Percentiles rank a stretch among this genome's conserved stretches.
Conservation (phyloP, 768 basidiomycete species). For the Candolleomyces aberdarensis region DNA sequence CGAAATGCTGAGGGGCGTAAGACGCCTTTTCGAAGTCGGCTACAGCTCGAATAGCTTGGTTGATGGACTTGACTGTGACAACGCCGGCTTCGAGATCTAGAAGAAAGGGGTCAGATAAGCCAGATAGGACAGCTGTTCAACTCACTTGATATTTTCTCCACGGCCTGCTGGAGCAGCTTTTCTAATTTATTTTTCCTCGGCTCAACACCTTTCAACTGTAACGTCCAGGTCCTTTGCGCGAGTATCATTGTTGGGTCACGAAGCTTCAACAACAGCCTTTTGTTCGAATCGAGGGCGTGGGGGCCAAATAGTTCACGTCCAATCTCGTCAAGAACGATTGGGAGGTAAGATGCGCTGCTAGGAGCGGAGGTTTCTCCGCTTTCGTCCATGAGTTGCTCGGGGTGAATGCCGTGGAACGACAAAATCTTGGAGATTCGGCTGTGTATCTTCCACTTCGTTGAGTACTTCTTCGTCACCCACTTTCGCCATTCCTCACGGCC, state of each 20-base stretch:
- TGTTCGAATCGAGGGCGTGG: neutral
- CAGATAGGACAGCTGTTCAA: too few relatives aligned
- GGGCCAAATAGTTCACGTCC: neutral
- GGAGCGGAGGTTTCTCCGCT: neutral
- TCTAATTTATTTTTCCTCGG: neutral
- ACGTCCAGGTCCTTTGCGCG: neutral
- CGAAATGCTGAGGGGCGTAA: too few relatives aligned
- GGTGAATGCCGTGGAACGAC: neutral
- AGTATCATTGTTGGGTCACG: neutral
- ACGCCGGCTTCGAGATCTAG: neutral
- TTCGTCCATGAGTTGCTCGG: neutral
- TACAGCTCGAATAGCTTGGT: too few relatives aligned
- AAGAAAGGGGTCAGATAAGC: neutral
- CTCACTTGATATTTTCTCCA: neutral
- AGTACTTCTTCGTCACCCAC: constrained; percentile 7
- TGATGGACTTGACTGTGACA: neutral
- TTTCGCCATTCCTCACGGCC: constrained; percentile 7
- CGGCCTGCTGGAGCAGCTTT: neutral
- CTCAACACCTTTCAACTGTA: neutral
- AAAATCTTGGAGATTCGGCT: neutral
- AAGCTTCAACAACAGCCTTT: neutral
- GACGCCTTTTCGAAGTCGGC: too few relatives aligned
- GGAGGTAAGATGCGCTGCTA: neutral
- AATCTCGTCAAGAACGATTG: neutral
- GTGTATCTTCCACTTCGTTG: constrained; percentile 8